Percentiles rank a stretch among this genome's conserved stretches.
Conservation (phyloP, 2,329 filamentous ascomycete genomes). For the Beauveria caledonica region DNA sequence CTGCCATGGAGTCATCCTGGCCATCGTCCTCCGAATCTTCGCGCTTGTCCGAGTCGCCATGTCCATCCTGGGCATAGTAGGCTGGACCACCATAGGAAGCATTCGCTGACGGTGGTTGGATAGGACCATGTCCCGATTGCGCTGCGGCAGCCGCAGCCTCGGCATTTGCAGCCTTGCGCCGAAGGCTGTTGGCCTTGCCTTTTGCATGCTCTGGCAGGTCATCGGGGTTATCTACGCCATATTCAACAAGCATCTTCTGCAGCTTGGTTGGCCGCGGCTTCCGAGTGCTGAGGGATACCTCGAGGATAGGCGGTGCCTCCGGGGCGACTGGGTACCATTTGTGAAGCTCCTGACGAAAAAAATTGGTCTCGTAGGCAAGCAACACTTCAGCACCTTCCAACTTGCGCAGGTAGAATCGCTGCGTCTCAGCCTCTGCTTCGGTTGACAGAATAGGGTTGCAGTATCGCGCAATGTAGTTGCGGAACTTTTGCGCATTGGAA, state of each 20-base stretch:
- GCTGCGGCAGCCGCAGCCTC: conserved; percentile 39
- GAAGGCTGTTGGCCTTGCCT: conserved; percentile 65
- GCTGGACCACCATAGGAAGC: conserved; percentile 19
- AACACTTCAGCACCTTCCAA: conserved; percentile 95
- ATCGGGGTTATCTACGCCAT: conserved; percentile 83
- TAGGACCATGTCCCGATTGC: conserved; percentile 14
- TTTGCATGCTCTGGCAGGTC: conserved; percentile 78
- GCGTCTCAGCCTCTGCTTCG: conserved; percentile 76
- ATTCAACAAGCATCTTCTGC: conserved; percentile 84
- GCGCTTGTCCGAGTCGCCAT: neutral
- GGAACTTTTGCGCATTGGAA: conserved; percentile 74
- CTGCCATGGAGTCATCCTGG: neutral
- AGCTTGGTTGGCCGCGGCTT: conserved; percentile 96
- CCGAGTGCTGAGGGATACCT: conserved; percentile 81
- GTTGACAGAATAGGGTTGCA: conserved; percentile 77
- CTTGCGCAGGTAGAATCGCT: conserved; percentile 93
- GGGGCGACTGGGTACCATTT: conserved; percentile 90
- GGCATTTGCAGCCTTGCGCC: conserved; percentile 60
- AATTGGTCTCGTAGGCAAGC: conserved; percentile 89
- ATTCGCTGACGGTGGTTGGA: conserved; percentile 17
- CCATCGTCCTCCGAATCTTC: neutral
- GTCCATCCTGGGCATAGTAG: conserved; percentile 13
- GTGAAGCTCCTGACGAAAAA: conserved; percentile 90
- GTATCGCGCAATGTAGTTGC: conserved; percentile 70
- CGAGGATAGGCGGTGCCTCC: conserved; percentile 73